Evolutionary conservation across 1,139 yeast species (phyloP).

Genomic region (Taphrina pruni): DNA sequence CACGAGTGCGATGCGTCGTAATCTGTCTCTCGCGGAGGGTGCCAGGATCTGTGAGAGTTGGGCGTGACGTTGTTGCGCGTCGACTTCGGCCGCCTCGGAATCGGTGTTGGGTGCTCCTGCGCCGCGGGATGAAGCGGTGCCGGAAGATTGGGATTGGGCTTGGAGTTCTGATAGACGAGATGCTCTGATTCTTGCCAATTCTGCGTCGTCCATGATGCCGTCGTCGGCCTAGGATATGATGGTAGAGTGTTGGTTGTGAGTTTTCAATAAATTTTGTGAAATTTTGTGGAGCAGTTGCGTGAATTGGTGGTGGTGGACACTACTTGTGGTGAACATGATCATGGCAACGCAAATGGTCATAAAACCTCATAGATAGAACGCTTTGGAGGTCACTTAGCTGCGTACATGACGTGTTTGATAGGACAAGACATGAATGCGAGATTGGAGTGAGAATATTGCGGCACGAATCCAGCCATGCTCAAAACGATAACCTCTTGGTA

Average conservation of each 20-base stretch:
- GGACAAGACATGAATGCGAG: too few relatives aligned
- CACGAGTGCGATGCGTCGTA: conserved; percentile 84
- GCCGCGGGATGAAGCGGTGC: background rate
- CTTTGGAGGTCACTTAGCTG: too few relatives aligned
- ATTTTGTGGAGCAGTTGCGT: conserved; percentile 4
- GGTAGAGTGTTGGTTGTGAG: too few relatives aligned
- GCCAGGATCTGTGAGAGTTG: conserved; percentile 31
- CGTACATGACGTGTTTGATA: too few relatives aligned
- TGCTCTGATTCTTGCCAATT: conserved; percentile 83
- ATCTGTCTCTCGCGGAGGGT: conserved; percentile 75
- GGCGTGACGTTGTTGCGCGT: conserved; percentile 29
- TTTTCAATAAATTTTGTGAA: background rate
- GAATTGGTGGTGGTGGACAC: background rate
- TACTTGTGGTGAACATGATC: too few relatives aligned
- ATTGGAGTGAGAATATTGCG: background rate
- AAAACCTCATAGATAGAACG: too few relatives aligned
- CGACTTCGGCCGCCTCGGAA: conserved; percentile 1
- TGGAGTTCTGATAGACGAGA: conserved; percentile 87
- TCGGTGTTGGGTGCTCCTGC: conserved; percentile 46
- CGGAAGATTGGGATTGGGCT: conserved; percentile 12
- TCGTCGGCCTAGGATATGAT: background rate
- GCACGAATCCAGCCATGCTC: background rate
- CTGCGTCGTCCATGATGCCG: conserved; percentile 61
- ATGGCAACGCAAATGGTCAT: too few relatives aligned
- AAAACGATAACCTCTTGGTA: too few relatives aligned